Percentiles rank a stretch among this genome's conserved stretches.
Conservation (phyloP, 2,329 filamentous ascomycete species). For the Botryotinia narcissicola region DNA sequence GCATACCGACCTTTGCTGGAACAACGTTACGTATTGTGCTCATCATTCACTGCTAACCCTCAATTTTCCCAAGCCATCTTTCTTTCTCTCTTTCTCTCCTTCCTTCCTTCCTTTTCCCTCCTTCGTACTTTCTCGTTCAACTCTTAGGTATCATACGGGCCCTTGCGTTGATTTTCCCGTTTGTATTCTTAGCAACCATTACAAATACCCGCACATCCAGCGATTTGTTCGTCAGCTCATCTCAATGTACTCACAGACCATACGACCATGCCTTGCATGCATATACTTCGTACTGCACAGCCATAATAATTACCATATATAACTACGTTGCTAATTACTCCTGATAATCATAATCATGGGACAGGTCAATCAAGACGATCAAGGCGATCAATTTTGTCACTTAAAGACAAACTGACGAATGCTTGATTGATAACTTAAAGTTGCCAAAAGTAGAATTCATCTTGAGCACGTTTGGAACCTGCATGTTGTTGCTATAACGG, state of each 20-base stretch:
- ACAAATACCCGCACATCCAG: not conserved
- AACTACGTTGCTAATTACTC: not conserved
- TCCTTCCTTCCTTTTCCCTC: not conserved
- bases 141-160: conserved; percentile 6
- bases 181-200: conserved; percentile 11
- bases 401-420: not conserved
- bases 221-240: conserved; percentile 11
- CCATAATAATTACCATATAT: not conserved
- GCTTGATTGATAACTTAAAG: not conserved
- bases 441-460: not conserved
- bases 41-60: not conserved
- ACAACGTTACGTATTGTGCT: not conserved
- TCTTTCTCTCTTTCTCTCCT: not conserved
- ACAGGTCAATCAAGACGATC: conserved; percentile 3
- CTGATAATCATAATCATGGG: conserved; percentile 3
- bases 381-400: not conserved
- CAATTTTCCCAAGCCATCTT: not conserved
- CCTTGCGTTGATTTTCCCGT: conserved; percentile 3
- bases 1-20: not conserved
- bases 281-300: not conserved
- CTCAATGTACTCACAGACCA: conserved; percentile 7
- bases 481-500: not conserved
- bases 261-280: not conserved
- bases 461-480: not conserved
- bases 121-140: not conserved